Evolutionary conservation across 805 yeast species (phyloP).

Genomic region (Metschnikowia gruessii): DNA sequence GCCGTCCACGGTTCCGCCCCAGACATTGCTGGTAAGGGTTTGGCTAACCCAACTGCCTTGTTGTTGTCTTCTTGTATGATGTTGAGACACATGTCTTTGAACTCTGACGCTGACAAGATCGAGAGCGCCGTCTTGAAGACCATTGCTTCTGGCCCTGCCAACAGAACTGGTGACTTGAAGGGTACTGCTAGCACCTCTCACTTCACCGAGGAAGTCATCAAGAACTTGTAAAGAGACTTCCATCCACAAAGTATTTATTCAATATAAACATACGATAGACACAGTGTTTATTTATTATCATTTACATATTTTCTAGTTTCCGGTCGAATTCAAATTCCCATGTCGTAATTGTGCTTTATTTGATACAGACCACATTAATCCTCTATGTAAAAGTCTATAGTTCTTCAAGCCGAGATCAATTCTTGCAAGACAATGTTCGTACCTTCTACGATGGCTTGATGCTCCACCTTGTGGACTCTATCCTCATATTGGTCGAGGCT

Average conservation of each 20-base stretch:
- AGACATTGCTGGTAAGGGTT: constrained; percentile 97
- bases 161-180: constrained; percentile 95
- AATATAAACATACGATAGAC: constrained; percentile 9
- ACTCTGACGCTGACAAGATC: constrained; percentile 75
- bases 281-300: too few species aligned
- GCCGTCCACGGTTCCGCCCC: constrained; percentile 99
- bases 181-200: constrained; percentile 87
- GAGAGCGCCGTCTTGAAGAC: constrained; percentile 85
- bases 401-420: constrained; percentile 15
- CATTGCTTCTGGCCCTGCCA: constrained; percentile 92
- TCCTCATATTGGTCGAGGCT: constrained; percentile 73
- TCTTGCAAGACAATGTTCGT: constrained; percentile 57
- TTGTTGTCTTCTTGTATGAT: constrained; percentile 96
- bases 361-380: too few species aligned
- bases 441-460: constrained; percentile 91
- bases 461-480: constrained; percentile 83
- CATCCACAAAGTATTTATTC: constrained; percentile 13
- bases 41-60: constrained; percentile 98
- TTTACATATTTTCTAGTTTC: too few species aligned
- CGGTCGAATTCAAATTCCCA: too few species aligned
- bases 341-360: too few species aligned
- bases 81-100: constrained; percentile 97
- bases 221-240: constrained; percentile 49
- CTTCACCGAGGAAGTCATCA: constrained; percentile 90
- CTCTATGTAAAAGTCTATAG: background rate